These are phyloP conservation scores for Suillus tomentosus DNA, from an alignment of 768 basidiomycete genomes.

Conservation along the genomic window DNA sequence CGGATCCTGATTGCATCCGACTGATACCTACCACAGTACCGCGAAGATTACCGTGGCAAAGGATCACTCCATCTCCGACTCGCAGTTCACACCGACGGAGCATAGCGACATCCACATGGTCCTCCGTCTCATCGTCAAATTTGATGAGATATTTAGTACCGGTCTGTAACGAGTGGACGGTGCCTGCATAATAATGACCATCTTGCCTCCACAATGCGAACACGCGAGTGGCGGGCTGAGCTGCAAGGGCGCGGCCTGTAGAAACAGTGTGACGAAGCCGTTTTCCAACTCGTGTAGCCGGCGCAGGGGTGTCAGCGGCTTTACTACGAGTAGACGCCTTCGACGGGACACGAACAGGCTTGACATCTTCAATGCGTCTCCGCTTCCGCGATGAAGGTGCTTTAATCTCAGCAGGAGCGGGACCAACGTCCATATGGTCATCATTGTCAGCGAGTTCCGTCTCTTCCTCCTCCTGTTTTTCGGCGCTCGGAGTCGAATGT, in stretches of 20 bases:
- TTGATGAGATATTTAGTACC: slow-evolving; percentile 45
- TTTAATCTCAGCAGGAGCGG: slow-evolving; percentile 30
- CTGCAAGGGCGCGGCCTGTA: slow-evolving; percentile 20
- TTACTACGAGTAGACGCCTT: slow-evolving; percentile 32
- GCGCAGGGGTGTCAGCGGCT: slow-evolving; percentile 27
- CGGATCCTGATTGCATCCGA: slow-evolving; percentile 29
- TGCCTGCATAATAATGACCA: slow-evolving; percentile 63
- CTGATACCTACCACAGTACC: slow-evolving; percentile 36
- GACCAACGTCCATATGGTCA: slow-evolving; percentile 37
- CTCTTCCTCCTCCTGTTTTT: slow-evolving; percentile 40
- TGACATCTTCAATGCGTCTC: slow-evolving; percentile 39
- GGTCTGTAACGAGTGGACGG: slow-evolving; percentile 41
- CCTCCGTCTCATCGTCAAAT: slow-evolving; percentile 68
- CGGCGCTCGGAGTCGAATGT: slow-evolving; percentile 18
- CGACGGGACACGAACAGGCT: slow-evolving; percentile 24
- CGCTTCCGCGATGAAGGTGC: slow-evolving; percentile 40
- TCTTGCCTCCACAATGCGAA: slow-evolving; percentile 69
- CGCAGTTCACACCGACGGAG: slow-evolving; percentile 55
- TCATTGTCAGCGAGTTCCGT: slow-evolving; percentile 48
- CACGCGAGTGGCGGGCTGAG: slow-evolving; percentile 52
- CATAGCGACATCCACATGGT: slow-evolving; percentile 47
- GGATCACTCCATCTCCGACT: slow-evolving; percentile 58
- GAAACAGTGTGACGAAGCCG: slow-evolving; percentile 42
- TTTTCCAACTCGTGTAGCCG: slow-evolving; percentile 38
- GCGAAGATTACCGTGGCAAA: slow-evolving; percentile 30